phyloP scores from a whole-genome alignment of 495 filamentous ascomycete genomes.

The Hypoxylon lienhwacheense region DNA sequence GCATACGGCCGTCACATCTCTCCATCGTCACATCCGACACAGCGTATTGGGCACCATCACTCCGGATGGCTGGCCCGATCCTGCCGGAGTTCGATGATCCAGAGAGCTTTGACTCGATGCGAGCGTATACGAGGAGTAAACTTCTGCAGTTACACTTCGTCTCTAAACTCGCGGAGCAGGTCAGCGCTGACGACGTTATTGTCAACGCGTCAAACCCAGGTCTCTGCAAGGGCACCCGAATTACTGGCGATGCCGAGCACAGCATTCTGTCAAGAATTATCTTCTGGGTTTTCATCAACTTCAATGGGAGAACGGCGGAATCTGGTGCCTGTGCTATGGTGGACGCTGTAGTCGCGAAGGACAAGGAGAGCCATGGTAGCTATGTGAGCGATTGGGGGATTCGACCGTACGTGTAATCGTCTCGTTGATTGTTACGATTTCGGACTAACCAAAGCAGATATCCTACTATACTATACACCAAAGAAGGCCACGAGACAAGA shows the following conservation, averaged over 20 bases:
- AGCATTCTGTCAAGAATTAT: constrained; percentile 8
- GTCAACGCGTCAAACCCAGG: constrained; percentile 54
- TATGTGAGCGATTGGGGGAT: constrained; percentile 49
- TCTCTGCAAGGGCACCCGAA: constrained; percentile 42
- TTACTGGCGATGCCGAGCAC: constrained; percentile 31
- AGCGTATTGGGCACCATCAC: constrained; percentile 36
- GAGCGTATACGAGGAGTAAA: constrained; percentile 45
- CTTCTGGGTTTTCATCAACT: constrained; percentile 29
- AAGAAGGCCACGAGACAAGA: constrained; percentile 41
- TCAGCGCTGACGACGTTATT: constrained; percentile 47
- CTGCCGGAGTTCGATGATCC: constrained; percentile 42
- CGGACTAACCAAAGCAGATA: constrained; percentile 8
- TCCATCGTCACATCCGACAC: constrained; percentile 46
- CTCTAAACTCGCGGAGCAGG: constrained; percentile 44
- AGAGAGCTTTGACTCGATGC: constrained; percentile 26
- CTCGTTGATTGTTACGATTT: not conserved
- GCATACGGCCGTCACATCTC: constrained; percentile 37
- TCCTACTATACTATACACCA: constrained; percentile 38
- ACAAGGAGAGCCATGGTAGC: constrained; percentile 50
- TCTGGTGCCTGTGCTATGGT: constrained; percentile 44
- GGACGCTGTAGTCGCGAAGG: constrained; percentile 45
- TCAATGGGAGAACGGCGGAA: constrained; percentile 37
- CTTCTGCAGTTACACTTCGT: constrained; percentile 46
- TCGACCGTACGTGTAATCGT: constrained; percentile 36
- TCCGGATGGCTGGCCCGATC: constrained; percentile 40